phyloP scores from a whole-genome alignment of 352 stramenopile species.

The Pythium utonaiense region DNA sequence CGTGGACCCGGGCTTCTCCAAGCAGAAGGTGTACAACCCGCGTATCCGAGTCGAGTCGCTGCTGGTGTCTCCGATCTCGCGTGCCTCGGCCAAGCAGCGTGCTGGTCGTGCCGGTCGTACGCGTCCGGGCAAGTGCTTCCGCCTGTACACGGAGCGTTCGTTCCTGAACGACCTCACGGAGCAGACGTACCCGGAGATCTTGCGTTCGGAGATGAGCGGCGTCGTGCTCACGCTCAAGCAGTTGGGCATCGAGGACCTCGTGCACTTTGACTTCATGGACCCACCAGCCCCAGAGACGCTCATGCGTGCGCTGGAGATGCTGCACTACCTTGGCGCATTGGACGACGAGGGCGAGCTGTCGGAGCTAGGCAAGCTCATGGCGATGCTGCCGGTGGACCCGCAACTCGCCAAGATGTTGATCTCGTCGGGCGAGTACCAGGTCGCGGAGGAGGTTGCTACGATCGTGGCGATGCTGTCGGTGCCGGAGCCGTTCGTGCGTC shows the following conservation, averaged over 20 bases:
- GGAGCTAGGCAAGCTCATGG: slow-evolving; percentile 89
- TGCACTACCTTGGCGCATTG: slow-evolving; percentile 97
- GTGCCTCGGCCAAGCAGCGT: slow-evolving; percentile 92
- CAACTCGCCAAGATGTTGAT: slow-evolving; percentile 98
- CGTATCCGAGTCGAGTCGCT: slow-evolving; percentile 98
- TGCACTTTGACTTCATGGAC: slow-evolving; percentile 99
- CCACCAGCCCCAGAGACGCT: slow-evolving; percentile 97
- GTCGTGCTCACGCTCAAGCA: slow-evolving; percentile 98
- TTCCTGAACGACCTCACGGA: slow-evolving; percentile 98
- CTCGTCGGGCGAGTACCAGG: slow-evolving; percentile 92
- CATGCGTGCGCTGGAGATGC: slow-evolving; percentile 97
- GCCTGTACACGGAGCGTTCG: slow-evolving; percentile 97
- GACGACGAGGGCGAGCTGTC: slow-evolving; percentile 98
- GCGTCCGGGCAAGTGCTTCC: slow-evolving; percentile 93
- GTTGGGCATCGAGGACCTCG: slow-evolving; percentile 98
- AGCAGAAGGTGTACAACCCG: slow-evolving; percentile 99
- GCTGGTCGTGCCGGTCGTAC: slow-evolving; percentile 91
- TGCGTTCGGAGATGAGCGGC: slow-evolving; percentile 94
- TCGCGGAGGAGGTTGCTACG: slow-evolving; percentile 95
- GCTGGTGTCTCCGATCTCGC: slow-evolving; percentile 97
- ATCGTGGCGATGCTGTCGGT: slow-evolving; percentile 98
- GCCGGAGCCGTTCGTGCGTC: slow-evolving; percentile 91
- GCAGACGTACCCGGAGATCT: slow-evolving; percentile 99
- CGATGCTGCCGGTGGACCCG: slow-evolving; percentile 96
- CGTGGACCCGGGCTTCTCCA: slow-evolving; percentile 98